Conservation (phyloP, 345 rosid species). For the Sisymbrium irio region DNA sequence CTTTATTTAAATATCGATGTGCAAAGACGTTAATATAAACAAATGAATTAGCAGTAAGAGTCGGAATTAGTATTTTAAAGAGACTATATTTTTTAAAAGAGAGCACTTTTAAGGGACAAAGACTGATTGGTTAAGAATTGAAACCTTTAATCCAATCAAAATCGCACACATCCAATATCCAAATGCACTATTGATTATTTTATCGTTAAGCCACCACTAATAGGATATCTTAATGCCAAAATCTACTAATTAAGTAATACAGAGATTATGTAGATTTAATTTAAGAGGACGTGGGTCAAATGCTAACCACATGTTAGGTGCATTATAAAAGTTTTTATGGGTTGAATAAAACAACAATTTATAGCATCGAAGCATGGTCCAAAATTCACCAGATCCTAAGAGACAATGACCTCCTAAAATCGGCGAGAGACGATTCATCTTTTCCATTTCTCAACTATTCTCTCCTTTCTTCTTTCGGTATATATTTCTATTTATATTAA, state of each 20-base stretch:
- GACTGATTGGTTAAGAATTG: constrained; percentile 15
- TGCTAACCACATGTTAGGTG: constrained; percentile 28
- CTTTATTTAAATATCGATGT: background rate
- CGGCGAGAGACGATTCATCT: background rate
- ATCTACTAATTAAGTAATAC: constrained; percentile 14
- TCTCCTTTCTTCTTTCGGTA: background rate
- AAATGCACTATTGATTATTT: background rate
- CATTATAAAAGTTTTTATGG: constrained; percentile 21
- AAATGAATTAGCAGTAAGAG: background rate
- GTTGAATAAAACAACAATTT: too few relatives aligned
- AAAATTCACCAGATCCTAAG: too few relatives aligned
- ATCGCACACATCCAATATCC: constrained; percentile 1
- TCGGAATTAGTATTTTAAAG: too few relatives aligned
- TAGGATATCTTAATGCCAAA: background rate
- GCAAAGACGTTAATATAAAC: background rate
- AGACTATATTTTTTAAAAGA: background rate
- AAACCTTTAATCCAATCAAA: constrained; percentile 21
- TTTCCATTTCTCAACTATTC: background rate
- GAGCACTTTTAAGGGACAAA: constrained; percentile 16
- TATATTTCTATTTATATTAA: constrained; percentile 15
- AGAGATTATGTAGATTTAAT: background rate
- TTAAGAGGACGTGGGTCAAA: constrained; percentile 26
- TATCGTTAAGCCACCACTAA: background rate
- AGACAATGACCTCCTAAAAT: too few relatives aligned
- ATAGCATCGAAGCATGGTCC: constrained; percentile 27